Evolutionary conservation across 805 yeast species (phyloP).

Genomic region (Lipomyces orientalis): DNA sequence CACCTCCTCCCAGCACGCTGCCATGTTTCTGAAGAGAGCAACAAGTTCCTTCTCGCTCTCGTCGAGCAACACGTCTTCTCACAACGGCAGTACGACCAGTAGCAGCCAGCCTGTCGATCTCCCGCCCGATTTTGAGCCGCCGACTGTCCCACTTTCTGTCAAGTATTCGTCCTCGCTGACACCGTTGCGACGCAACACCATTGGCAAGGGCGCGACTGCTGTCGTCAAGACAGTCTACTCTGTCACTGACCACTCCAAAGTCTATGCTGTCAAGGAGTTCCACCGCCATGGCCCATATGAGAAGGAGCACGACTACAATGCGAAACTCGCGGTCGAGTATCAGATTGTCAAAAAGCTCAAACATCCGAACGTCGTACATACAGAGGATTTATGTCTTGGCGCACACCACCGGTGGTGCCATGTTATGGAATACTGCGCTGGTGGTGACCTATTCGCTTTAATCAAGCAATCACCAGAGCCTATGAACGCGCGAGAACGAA

Average conservation of each 20-base stretch:
- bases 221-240: slow-evolving; percentile 40
- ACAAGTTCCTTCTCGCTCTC: slow-evolving; percentile 11
- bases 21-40: slow-evolving; percentile 29
- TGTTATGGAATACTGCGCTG: slow-evolving; percentile 76
- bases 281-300: slow-evolving; percentile 63
- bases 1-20: slow-evolving; percentile 2
- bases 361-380: slow-evolving; percentile 76
- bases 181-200: slow-evolving; percentile 28
- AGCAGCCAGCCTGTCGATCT: slow-evolving; percentile 4
- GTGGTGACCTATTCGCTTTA: slow-evolving; percentile 82
- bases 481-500: slow-evolving; percentile 82
- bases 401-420: slow-evolving; percentile 44
- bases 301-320: slow-evolving; percentile 57
- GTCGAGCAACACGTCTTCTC: slow-evolving; percentile 2
- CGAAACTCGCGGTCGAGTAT: slow-evolving; percentile 79
- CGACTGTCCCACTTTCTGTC: slow-evolving; percentile 32
- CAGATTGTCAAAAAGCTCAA: slow-evolving; percentile 79
- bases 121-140: slow-evolving; percentile 30
- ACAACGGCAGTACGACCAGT: neutral
- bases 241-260: slow-evolving; percentile 34
- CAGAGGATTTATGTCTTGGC: slow-evolving; percentile 61
- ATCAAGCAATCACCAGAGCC: slow-evolving; percentile 80
- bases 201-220: slow-evolving; percentile 48
- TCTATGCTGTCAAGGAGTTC: slow-evolving; percentile 90
- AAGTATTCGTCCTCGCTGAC: slow-evolving; percentile 29